Percentiles rank a stretch among this genome's conserved stretches.
Conservation (phyloP, 495 filamentous ascomycete species). For the Neurospora intermedia region DNA sequence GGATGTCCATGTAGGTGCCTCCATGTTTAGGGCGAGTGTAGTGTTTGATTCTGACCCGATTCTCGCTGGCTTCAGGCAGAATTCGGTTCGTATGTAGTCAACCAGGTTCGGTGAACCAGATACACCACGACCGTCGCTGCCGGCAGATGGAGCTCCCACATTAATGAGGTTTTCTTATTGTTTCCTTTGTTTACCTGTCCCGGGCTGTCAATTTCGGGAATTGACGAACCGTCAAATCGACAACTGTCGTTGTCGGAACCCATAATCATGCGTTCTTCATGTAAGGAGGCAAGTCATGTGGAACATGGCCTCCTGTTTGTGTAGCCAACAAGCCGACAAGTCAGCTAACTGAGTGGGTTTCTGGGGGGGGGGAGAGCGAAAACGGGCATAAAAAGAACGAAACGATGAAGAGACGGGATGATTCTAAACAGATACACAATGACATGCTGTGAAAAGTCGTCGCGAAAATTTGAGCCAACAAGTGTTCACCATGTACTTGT, state of each 20-base stretch:
- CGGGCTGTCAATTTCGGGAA: not conserved
- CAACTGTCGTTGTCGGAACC: not conserved
- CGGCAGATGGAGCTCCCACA: not conserved
- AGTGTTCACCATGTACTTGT: not conserved
- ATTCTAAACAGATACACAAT: not conserved
- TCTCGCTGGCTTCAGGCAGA: not conserved
- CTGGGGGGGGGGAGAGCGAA: not conserved
- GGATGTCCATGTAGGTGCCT: not conserved
- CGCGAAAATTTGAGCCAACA: not conserved
- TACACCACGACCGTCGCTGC: not conserved
- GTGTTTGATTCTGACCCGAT: not conserved
- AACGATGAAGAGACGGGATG: not conserved
- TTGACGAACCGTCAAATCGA: not conserved
- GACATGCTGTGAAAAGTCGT: not conserved
- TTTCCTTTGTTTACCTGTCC: not conserved
- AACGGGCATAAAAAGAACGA: not conserved
- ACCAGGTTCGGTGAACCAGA: not conserved
- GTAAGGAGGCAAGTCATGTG: not conserved
- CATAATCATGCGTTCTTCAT: not conserved
- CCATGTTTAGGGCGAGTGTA: not conserved
- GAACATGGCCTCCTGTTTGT: not conserved
- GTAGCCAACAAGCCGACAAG: not conserved
- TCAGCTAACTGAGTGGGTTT: not conserved
- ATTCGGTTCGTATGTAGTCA: not conserved
- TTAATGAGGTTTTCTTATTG: not conserved